A percentile compares a stretch with the other conserved stretches of the same genome.
phyloP scores from a whole-genome alignment of 2,329 filamentous ascomycete genomes.

The Ustulina deusta region DNA sequence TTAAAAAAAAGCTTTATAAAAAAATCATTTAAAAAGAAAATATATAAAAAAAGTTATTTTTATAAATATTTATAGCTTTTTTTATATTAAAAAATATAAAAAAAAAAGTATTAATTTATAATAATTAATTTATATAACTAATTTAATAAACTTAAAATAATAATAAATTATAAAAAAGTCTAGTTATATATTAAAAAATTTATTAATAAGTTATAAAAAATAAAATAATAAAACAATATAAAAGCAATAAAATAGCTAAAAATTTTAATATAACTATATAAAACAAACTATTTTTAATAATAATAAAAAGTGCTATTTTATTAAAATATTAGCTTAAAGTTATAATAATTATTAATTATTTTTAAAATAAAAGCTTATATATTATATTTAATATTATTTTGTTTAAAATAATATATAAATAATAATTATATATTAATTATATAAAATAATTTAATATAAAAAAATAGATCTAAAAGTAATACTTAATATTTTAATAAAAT shows the following conservation, averaged over 20 bases:
- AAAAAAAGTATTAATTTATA: conserved; percentile 19
- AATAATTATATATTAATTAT: conserved; percentile 16
- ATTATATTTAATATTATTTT: conserved; percentile 11
- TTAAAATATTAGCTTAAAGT: conserved; percentile 13
- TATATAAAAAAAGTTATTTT: conserved; percentile 15
- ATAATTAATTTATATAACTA: conserved; percentile 10
- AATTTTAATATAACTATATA: conserved; percentile 22
- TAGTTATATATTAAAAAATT: background rate
- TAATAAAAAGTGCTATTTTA: conserved; percentile 18
- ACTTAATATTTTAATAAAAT: background rate
- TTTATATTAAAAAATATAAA: conserved; percentile 17
- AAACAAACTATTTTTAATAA: conserved; percentile 11
- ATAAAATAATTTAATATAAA: background rate
- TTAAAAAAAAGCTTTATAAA: background rate
- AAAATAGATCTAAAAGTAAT: background rate
- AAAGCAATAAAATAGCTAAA: background rate
- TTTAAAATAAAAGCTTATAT: conserved; percentile 10
- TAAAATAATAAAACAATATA: background rate
- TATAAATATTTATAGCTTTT: conserved; percentile 9
- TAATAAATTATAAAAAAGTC: conserved; percentile 3
- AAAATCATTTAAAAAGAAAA: background rate
- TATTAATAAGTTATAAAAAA: background rate
- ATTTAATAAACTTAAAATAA: conserved; percentile 8
- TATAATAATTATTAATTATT: conserved; percentile 11
- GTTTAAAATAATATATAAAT: conserved; percentile 11